Conservation (phyloP, 805 yeast species). For the Suhomyces emberorum region DNA sequence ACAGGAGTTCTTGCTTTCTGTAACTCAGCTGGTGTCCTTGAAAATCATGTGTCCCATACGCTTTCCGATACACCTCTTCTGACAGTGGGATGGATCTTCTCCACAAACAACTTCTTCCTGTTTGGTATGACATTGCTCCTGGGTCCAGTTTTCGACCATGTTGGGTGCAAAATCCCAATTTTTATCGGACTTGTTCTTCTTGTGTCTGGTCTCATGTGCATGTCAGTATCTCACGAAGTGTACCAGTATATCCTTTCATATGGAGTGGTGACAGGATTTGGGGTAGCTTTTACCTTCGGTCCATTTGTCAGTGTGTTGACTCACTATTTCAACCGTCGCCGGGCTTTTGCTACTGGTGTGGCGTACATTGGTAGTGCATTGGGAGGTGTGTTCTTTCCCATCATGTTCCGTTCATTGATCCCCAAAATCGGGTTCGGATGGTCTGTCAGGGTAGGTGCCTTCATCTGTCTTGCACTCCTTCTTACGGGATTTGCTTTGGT, state of each 20-base stretch:
- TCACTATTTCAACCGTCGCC: constrained; percentile 24
- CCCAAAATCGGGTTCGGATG: constrained; percentile 30
- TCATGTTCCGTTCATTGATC: constrained; percentile 23
- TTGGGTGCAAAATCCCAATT: constrained; percentile 22
- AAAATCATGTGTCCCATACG: constrained; percentile 16
- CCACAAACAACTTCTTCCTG: constrained; percentile 21
- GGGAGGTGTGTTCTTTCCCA: constrained; percentile 29
- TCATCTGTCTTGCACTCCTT: constrained; percentile 18
- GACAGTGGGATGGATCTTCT: constrained; percentile 28
- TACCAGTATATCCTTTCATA: constrained; percentile 26
- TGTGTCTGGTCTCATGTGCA: constrained; percentile 19
- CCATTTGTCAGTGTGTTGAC: constrained; percentile 21
- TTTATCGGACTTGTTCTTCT: constrained; percentile 15
- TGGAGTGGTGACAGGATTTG: constrained; percentile 23
- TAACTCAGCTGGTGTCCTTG: constrained; percentile 25
- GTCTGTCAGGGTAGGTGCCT: constrained; percentile 25
- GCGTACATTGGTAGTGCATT: constrained; percentile 31
- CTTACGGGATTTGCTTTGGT: constrained; percentile 15
- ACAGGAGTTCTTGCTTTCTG: constrained; percentile 23
- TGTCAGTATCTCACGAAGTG: constrained; percentile 17
- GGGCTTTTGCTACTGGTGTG: constrained; percentile 27
- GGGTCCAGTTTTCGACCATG: constrained; percentile 26
- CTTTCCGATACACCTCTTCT: constrained; percentile 14
- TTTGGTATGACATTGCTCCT: constrained; percentile 22
- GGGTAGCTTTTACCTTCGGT: constrained; percentile 23